phyloP scores from a whole-genome alignment of 2,329 filamentous ascomycete genomes.

The Microascus cirrosus region DNA sequence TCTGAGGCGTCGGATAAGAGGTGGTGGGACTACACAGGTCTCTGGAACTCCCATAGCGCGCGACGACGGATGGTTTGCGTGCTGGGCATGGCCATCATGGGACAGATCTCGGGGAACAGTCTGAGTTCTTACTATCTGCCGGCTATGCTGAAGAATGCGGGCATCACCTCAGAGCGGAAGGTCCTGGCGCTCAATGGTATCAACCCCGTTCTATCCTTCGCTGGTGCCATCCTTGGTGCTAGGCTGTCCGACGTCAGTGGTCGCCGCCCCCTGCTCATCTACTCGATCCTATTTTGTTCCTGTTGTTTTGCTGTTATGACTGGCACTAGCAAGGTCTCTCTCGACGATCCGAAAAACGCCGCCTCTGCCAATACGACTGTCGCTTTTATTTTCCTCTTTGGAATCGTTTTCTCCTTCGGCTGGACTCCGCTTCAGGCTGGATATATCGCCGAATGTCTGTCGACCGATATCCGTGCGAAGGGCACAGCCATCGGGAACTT shows the following conservation, averaged over 20 bases:
- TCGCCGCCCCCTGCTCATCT: slow-evolving; percentile 41
- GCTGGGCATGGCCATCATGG: slow-evolving; percentile 53
- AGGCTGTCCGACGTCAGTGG: slow-evolving; percentile 37
- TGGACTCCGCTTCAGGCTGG: slow-evolving; percentile 34
- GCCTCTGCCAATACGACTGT: slow-evolving; percentile 32
- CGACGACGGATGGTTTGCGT: slow-evolving; percentile 51
- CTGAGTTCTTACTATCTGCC: slow-evolving; percentile 58
- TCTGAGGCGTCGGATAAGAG: slow-evolving; percentile 28
- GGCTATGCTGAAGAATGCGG: slow-evolving; percentile 29
- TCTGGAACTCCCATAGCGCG: slow-evolving; percentile 52
- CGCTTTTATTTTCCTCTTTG: slow-evolving; percentile 48
- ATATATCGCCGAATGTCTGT: slow-evolving; percentile 35
- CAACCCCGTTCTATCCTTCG: slow-evolving; percentile 46
- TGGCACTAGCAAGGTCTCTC: slow-evolving; percentile 37
- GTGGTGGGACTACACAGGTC: slow-evolving; percentile 44
- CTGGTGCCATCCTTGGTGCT: slow-evolving; percentile 44
- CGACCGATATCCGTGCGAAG: slow-evolving; percentile 31
- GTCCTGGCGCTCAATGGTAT: slow-evolving; percentile 33
- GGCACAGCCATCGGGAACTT: slow-evolving; percentile 31
- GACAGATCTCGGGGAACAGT: slow-evolving; percentile 58
- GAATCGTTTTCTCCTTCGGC: slow-evolving; percentile 47
- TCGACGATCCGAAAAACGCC: slow-evolving; percentile 25
- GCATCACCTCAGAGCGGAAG: slow-evolving; percentile 24
- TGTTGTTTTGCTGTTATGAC: slow-evolving; percentile 37
- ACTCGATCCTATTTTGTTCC: slow-evolving; percentile 36